phyloP scores from a whole-genome alignment of 108 stramenopile species.

The Asterionellopsis glacialis region DNA sequence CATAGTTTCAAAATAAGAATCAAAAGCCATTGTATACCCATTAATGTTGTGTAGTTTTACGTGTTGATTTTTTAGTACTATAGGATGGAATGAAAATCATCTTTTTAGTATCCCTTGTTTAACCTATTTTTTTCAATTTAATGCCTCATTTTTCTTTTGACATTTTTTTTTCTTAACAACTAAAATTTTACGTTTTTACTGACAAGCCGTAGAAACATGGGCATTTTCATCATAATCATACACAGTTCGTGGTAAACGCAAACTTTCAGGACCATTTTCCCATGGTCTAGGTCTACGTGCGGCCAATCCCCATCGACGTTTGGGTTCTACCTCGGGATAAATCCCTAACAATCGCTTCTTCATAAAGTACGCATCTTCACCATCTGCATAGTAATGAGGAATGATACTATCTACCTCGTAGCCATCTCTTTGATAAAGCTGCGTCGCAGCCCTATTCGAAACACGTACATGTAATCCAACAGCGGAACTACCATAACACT shows the following conservation, averaged over 20 bases:
- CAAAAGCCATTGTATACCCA: no score
- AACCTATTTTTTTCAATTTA: no score
- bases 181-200: no score
- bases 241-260: constrained; percentile 38
- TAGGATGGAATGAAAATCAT: no score
- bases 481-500: constrained; percentile 35
- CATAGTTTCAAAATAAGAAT: no score
- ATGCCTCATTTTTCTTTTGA: no score
- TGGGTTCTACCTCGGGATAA: neutral
- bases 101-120: no score
- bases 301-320: neutral
- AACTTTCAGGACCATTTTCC: constrained; percentile 45
- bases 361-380: constrained; percentile 92
- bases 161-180: no score
- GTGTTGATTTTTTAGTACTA: no score
- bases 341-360: constrained; percentile 38
- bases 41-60: no score
- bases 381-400: constrained; percentile 82
- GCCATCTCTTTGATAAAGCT: constrained; percentile 61
- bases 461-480: constrained; percentile 81
- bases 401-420: constrained; percentile 71
- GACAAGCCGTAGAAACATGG: no score
- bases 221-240: no score
- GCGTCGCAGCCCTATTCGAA: constrained; percentile 65
- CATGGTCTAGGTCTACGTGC: constrained; percentile 22